phyloP scores from a whole-genome alignment of 164 flowering plant species.

The Magnolia kwangsiensis region DNA sequence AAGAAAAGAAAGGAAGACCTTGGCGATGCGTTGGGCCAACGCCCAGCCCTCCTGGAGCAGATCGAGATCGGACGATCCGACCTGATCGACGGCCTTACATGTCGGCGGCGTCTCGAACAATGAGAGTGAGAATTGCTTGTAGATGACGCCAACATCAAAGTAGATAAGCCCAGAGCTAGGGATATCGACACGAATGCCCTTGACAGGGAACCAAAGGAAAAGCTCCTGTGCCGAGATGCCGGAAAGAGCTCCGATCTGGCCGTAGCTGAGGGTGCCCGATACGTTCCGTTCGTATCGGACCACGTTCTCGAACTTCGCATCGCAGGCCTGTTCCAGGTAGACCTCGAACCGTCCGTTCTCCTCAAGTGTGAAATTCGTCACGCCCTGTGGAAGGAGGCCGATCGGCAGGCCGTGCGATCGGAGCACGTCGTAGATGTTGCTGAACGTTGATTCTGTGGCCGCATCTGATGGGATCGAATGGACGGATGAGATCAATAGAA shows the following conservation, averaged over 20 bases:
- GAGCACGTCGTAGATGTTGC: constrained; percentile 33
- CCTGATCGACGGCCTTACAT: constrained; percentile 22
- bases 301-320: constrained; percentile 37
- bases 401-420: constrained; percentile 32
- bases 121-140: constrained; percentile 40
- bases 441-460: background rate
- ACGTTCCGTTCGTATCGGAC: constrained; percentile 39
- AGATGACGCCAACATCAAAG: constrained; percentile 47
- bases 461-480: background rate
- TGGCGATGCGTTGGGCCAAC: background rate
- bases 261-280: constrained; percentile 35
- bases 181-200: constrained; percentile 40
- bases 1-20: background rate
- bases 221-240: constrained; percentile 46
- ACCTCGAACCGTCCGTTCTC: constrained; percentile 37
- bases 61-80: background rate
- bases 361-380: constrained; percentile 25
- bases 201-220: constrained; percentile 49
- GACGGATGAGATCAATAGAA: background rate
- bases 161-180: constrained; percentile 48
- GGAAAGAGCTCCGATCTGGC: constrained; percentile 35
- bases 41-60: background rate
- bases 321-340: constrained; percentile 33
- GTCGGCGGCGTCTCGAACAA: constrained; percentile 42
- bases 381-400: constrained; percentile 43